Conservation (phyloP, 2,329 filamentous ascomycete genomes). For the Cercospora brassicicola region DNA sequence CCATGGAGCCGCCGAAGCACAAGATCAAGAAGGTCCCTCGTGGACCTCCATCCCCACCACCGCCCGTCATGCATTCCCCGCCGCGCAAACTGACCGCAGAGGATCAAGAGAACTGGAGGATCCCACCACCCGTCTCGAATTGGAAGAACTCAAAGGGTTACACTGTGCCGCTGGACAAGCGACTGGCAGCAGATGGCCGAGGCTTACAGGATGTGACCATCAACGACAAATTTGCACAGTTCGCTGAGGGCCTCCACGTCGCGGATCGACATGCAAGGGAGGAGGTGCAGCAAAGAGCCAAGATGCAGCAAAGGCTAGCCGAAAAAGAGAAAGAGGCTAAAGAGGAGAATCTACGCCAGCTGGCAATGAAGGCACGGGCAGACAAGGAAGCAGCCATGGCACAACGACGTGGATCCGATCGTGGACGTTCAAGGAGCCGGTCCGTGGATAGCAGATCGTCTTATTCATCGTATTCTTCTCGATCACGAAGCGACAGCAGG, state of each 20-base stretch:
- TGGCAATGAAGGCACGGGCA: conserved; percentile 89
- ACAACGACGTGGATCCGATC: conserved; percentile 48
- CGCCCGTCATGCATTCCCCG: conserved; percentile 91
- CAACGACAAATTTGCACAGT: conserved; percentile 97
- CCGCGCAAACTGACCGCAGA: conserved; percentile 93
- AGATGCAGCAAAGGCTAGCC: conserved; percentile 93
- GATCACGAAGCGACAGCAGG: conserved; percentile 26
- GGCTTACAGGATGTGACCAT: conserved; percentile 91
- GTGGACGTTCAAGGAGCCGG: conserved; percentile 35
- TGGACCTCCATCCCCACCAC: conserved; percentile 86
- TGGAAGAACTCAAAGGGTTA: conserved; percentile 99
- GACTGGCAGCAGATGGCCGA: conserved; percentile 87
- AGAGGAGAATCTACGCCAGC: conserved; percentile 81
- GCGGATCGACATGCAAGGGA: conserved; percentile 93
- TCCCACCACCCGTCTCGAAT: conserved; percentile 85
- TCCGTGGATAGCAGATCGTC: conserved; percentile 37
- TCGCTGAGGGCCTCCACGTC: conserved; percentile 90
- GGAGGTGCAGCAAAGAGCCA: conserved; percentile 85
- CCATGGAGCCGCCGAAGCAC: conserved; percentile 96
- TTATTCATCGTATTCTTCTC: conserved; percentile 45
- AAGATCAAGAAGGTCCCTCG: conserved; percentile 98
- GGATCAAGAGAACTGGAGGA: conserved; percentile 96
- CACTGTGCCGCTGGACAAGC: conserved; percentile 92
- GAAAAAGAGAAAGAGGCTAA: conserved; percentile 96
- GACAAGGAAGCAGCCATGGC: conserved; percentile 53